These are phyloP conservation scores for Colletotrichum graminicola DNA, from an alignment of 2,329 filamentous ascomycete species.

Conservation along the genomic window DNA sequence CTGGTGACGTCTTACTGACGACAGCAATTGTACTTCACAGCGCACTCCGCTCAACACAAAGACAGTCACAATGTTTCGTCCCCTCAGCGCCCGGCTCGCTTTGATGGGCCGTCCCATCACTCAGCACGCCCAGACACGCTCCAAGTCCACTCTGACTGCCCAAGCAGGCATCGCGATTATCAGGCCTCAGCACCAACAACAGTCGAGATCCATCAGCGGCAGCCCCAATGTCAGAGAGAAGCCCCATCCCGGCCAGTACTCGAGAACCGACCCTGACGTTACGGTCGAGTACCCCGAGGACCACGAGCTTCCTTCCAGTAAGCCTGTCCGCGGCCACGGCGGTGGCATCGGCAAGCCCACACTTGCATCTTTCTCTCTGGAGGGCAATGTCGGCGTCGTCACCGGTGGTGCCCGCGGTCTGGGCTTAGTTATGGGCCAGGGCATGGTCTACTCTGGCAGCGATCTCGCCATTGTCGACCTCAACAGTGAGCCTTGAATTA, in stretches of 20 bases:
- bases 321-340: constrained; percentile 79
- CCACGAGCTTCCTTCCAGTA: constrained; percentile 76
- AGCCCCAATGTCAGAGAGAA: constrained; percentile 53
- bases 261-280: constrained; percentile 83
- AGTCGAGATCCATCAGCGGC: constrained; percentile 48
- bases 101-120: constrained; percentile 34
- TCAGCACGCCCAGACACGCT: constrained; percentile 21
- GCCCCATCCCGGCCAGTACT: constrained; percentile 70
- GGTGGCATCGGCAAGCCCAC: constrained; percentile 88
- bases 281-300: constrained; percentile 84
- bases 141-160: constrained; percentile 38
- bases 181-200: constrained; percentile 38
- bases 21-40: neutral
- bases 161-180: constrained; percentile 40
- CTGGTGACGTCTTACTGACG: neutral
- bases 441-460: constrained; percentile 87
- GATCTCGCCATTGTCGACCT: constrained; percentile 93
- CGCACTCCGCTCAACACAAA: neutral
- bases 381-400: constrained; percentile 85
- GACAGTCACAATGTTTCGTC: constrained; percentile 39
- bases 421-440: constrained; percentile 93
- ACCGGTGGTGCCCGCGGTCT: constrained; percentile 92
- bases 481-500: constrained; percentile 74
- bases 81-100: constrained; percentile 39
- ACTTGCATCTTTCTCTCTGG: constrained; percentile 86